Evolutionary conservation across 2,329 filamentous ascomycete genomes (phyloP), one percentile per base, ranked within the genome.

Genomic region (Cladosporium sp.): DNA sequence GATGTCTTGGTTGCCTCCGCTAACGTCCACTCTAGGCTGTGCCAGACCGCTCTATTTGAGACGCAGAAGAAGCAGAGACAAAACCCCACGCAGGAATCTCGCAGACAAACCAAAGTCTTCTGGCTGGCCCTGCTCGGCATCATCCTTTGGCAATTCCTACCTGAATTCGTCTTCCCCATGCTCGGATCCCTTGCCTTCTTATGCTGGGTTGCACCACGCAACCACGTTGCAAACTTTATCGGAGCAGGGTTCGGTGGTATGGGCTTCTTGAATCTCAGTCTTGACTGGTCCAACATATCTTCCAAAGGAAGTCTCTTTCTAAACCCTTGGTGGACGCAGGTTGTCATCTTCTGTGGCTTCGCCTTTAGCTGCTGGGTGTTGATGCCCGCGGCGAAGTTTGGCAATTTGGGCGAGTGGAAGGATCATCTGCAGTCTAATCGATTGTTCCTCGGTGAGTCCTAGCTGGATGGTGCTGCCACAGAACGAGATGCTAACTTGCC

Each of bases 271-370:
- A 84, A 83, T 54, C 67, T 83, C 1, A 77, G 76, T 1, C 67
- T 84, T 14, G 77, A 84, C 58, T 84, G 80, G 80, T 80, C 80
- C 3, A 83, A 79, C 56, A 76, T 84, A 48, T 74, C 75, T n/a
- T 76, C 74, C 22, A 71, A 72, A 41, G 72, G 70, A 9, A 80
- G 73, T 10, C 68, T 70, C 0, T 71, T 74, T 50, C 59, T 83
- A 56, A 68, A 81, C 3, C 81, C 77, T 0, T 83, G 77, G 71
- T 83, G 78, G 68, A 82, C 80, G 0, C 80, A 82, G 33, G 75
- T 80, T 14, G 70, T 82, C 28, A 78, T 72, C 1, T 67, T 78
- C 56, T 80, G 14, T 9, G 46, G 46, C 22, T 49, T 49, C 16
- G 46, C 46, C 18, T 49, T 37, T 31, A 42, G 75, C 59, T 78